phyloP scores from a whole-genome alignment of 2,329 filamentous ascomycete species.

The Annulohypoxylon truncatum region DNA sequence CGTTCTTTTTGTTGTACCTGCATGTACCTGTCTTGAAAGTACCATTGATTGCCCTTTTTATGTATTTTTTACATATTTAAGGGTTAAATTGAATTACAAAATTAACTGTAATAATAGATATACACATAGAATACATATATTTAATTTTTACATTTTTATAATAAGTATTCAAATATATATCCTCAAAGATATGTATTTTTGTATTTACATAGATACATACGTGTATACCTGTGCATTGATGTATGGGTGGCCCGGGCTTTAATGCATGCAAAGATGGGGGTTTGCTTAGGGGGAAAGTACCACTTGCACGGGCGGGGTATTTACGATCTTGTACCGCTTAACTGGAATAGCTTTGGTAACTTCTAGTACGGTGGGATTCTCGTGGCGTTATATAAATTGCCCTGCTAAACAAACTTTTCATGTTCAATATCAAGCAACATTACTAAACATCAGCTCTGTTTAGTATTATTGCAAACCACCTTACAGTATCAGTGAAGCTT shows the following conservation, averaged over 20 bases:
- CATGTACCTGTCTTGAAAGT: neutral
- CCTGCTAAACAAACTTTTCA: too few relatives aligned
- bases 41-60: neutral
- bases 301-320: neutral
- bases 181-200: too few relatives aligned
- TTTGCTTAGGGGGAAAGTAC: neutral
- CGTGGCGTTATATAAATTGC: neutral
- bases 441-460: too few relatives aligned
- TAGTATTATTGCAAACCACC: too few relatives aligned
- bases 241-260: neutral
- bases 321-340: neutral
- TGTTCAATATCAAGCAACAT: too few relatives aligned
- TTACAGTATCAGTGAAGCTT: too few relatives aligned
- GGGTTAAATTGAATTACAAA: too few relatives aligned
- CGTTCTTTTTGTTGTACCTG: neutral
- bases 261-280: neutral
- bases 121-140: too few relatives aligned
- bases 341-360: neutral
- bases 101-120: too few relatives aligned
- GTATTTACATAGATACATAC: neutral
- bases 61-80: too few relatives aligned
- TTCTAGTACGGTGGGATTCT: neutral
- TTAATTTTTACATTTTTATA: too few relatives aligned
- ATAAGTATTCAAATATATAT: too few relatives aligned
- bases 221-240: neutral